A percentile compares a stretch with the other conserved stretches of the same genome.
Conservation (phyloP, 352 stramenopile species). For the Globisporangium okanoganense region DNA sequence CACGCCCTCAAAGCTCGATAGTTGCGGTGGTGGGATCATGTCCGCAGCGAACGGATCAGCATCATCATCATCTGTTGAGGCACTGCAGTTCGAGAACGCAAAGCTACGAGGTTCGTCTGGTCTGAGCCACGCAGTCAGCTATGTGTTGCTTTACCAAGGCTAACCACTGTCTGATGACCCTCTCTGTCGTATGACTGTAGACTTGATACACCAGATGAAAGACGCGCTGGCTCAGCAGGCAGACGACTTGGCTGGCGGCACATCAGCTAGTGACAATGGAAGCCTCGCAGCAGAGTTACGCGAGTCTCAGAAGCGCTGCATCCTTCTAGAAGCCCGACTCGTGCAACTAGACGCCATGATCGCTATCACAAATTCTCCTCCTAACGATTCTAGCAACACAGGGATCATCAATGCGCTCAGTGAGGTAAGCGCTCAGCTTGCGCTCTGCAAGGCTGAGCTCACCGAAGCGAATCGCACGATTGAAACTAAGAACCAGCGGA, state of each 20-base stretch:
- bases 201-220: conserved; percentile 79
- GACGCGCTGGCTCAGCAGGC: conserved; percentile 57
- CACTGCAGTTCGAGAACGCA: conserved; percentile 51
- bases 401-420: conserved; percentile 5
- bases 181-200: conserved; percentile 18
- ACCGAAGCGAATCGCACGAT: conserved; percentile 35
- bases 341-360: conserved; percentile 14
- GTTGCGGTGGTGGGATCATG: conserved; percentile 1
- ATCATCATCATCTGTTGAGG: not conserved
- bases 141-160: not conserved
- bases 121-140: not conserved
- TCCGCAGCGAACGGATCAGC: not conserved
- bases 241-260: conserved; percentile 5
- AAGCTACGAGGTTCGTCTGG: conserved; percentile 39
- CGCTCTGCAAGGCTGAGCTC: conserved; percentile 40
- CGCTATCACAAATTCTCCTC: not conserved
- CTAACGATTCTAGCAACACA: not conserved
- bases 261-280: not conserved
- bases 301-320: conserved; percentile 36
- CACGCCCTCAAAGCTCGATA: conserved; percentile 19
- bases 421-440: conserved; percentile 23
- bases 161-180: not conserved
- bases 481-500: conserved; percentile 35
- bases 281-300: conserved; percentile 22
- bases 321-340: conserved; percentile 41